Conservation (phyloP, 2,329 filamentous ascomycete species). For the Alternaria solani region DNA sequence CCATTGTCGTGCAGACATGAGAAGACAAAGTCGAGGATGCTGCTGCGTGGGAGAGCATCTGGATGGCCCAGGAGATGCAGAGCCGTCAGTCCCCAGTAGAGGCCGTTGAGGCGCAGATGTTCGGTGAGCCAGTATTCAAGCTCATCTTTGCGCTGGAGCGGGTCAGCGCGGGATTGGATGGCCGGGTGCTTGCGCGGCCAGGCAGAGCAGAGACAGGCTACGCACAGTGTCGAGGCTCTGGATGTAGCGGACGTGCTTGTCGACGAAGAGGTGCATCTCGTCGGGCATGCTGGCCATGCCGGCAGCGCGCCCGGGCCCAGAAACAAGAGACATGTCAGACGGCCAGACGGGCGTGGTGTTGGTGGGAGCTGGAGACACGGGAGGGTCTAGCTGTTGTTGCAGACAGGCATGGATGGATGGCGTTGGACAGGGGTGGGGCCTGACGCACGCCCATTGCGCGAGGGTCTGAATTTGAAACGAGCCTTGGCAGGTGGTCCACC, state of each 20-base stretch:
- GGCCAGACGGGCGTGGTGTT: conserved; percentile 1
- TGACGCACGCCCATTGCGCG: conserved; percentile 1
- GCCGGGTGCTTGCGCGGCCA: conserved; percentile 27
- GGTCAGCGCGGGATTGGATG: conserved; percentile 48
- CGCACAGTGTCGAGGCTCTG: conserved; percentile 86
- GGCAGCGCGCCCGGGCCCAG: conserved; percentile 64
- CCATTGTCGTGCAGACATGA: conserved; percentile 90
- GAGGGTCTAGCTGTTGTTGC: conserved; percentile 2
- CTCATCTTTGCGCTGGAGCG: conserved; percentile 80
- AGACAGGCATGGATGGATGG: conserved; percentile 1
- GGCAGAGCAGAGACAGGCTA: conserved; percentile 32
- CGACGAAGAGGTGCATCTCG: conserved; percentile 62
- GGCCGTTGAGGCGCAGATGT: conserved; percentile 90
- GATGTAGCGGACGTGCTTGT: conserved; percentile 89
- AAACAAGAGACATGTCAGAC: conserved; percentile 65
- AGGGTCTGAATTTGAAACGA: conserved; percentile 13
- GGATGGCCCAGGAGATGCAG: conserved; percentile 84
- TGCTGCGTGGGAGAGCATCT: conserved; percentile 79
- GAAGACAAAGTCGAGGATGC: conserved; percentile 90
- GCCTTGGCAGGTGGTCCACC: conserved; percentile 10
- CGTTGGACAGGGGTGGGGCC: conserved; percentile 11
- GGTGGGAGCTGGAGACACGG: conserved; percentile 4
- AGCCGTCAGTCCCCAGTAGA: conserved; percentile 95
- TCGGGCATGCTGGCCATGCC: conserved; percentile 52
- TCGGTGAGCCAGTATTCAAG: conserved; percentile 98